These are phyloP conservation scores for Maudiozyma barnettii DNA, from an alignment of 805 yeast species.

Conservation along the genomic window DNA sequence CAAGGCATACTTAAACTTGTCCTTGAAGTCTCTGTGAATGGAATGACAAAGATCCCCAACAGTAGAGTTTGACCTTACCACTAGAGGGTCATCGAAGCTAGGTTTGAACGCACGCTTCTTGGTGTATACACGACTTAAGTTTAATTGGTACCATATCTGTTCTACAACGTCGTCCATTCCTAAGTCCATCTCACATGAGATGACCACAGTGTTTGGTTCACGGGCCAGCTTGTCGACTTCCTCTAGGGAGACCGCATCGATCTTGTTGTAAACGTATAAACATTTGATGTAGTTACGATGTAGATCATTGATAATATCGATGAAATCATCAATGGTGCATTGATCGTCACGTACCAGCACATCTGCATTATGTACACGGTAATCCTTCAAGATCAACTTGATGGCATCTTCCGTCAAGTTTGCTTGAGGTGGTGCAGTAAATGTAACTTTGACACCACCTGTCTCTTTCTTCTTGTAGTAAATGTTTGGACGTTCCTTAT, in stretches of 20 bases:
- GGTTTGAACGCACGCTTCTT: slow-evolving; percentile 80
- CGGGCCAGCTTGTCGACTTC: slow-evolving; percentile 90
- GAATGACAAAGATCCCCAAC: slow-evolving; percentile 85
- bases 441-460: slow-evolving; percentile 84
- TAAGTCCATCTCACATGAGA: slow-evolving; percentile 81
- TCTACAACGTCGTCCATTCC: slow-evolving; percentile 85
- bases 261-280: slow-evolving; percentile 86
- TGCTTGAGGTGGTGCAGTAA: slow-evolving; percentile 66
- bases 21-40: slow-evolving; percentile 85
- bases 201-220: slow-evolving; percentile 85
- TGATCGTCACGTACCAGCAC: slow-evolving; percentile 82
- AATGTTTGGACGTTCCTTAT: slow-evolving; percentile 70
- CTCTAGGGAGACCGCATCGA: slow-evolving; percentile 90
- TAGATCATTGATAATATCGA: slow-evolving; percentile 80
- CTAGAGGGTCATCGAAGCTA: slow-evolving; percentile 81
- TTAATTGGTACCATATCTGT: slow-evolving; percentile 85
- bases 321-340: slow-evolving; percentile 85
- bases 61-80: slow-evolving; percentile 69
- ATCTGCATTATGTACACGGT: slow-evolving; percentile 87
- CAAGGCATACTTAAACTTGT: slow-evolving; percentile 84
- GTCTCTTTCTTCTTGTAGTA: slow-evolving; percentile 69
- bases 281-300: slow-evolving; percentile 87
- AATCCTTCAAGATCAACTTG: slow-evolving; percentile 68
- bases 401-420: slow-evolving; percentile 74
- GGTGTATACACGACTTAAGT: slow-evolving; percentile 73